Percentiles rank a stretch among this genome's conserved stretches.
Conservation (phyloP, 352 stramenopile species). For the Phytophthora melonis region DNA sequence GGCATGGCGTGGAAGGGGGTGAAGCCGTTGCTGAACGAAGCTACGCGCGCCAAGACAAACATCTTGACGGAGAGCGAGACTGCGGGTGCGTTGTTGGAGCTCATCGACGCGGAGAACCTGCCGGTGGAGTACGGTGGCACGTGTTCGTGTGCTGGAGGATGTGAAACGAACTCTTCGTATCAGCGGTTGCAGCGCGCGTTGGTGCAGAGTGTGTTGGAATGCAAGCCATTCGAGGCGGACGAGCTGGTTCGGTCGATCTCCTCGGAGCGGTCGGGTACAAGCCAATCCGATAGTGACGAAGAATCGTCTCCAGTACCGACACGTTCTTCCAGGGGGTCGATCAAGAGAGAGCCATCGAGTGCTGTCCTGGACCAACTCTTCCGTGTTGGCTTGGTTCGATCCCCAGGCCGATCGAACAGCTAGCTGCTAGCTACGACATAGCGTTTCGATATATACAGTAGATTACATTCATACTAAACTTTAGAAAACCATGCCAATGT, state of each 20-base stretch:
- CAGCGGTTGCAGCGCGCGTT: constrained; percentile 64
- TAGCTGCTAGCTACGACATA: constrained; percentile 1
- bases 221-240: constrained; percentile 53
- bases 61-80: constrained; percentile 83
- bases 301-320: constrained; percentile 8
- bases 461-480: too few species aligned
- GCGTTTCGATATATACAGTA: too few species aligned
- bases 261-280: constrained; percentile 20
- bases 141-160: constrained; percentile 72
- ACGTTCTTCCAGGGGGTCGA: constrained; percentile 8
- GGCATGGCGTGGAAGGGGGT: constrained; percentile 93
- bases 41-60: constrained; percentile 89
- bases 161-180: constrained; percentile 72
- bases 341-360: constrained; percentile 33
- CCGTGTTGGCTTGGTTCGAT: constrained; percentile 27
- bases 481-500: too few species aligned
- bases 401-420: constrained; percentile 27
- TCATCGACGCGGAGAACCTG: constrained; percentile 73
- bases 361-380: constrained; percentile 35
- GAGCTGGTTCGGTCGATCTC: constrained; percentile 41
- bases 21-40: constrained; percentile 87
- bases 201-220: constrained; percentile 62
- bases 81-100: constrained; percentile 49
- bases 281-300: constrained; percentile 13
- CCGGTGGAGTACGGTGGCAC: constrained; percentile 78